phyloP scores from a whole-genome alignment of 164 flowering plant genomes.

The Piper longum region DNA sequence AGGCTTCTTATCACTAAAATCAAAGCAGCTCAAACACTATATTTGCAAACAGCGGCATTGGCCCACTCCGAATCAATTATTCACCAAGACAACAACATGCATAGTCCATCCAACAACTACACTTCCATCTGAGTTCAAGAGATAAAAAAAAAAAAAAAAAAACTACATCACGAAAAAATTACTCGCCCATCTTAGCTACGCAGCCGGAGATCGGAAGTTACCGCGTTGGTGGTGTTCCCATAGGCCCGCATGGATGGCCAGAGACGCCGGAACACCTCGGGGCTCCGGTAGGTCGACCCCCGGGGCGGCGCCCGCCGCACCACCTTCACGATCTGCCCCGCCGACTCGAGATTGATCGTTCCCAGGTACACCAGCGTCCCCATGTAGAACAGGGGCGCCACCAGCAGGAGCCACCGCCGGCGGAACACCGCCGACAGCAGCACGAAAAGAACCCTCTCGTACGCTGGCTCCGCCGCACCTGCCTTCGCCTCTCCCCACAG shows the following conservation, averaged over 20 bases:
- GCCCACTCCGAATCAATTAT: too few relatives aligned
- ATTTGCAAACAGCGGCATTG: too few relatives aligned
- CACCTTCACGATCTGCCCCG: not conserved
- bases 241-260: conserved; percentile 69
- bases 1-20: too few relatives aligned
- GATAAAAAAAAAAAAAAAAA: too few relatives aligned
- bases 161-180: too few relatives aligned
- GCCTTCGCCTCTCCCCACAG: conserved; percentile 5
- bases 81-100: too few relatives aligned
- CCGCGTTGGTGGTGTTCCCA: conserved; percentile 34
- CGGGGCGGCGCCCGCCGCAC: conserved; percentile 16
- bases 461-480: conserved; percentile 13
- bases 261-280: conserved; percentile 58
- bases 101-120: too few relatives aligned
- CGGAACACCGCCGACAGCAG: conserved; percentile 37
- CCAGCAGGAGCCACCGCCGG: conserved; percentile 43
- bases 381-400: conserved; percentile 49
- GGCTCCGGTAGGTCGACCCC: conserved; percentile 69
- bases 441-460: conserved; percentile 34
- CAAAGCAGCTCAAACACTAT: too few relatives aligned
- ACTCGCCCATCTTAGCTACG: too few relatives aligned
- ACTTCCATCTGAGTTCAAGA: too few relatives aligned
- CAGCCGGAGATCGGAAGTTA: conserved; percentile 5
- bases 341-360: conserved; percentile 28
- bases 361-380: conserved; percentile 56